Conservation (phyloP, 2,329 filamentous ascomycete genomes). For the Aspergillus thermomutatus region DNA sequence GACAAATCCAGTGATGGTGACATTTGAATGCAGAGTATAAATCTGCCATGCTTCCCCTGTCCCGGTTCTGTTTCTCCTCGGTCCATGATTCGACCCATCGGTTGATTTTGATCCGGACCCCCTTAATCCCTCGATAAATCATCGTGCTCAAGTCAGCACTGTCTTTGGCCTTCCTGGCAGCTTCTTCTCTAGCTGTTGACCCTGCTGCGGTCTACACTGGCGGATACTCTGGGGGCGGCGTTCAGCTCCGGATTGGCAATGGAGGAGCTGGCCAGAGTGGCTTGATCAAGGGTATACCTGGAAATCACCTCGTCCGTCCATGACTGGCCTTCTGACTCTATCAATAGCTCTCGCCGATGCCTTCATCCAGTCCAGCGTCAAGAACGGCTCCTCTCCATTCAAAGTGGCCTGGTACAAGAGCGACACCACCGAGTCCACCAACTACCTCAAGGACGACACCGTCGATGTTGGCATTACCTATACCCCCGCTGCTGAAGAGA, state of each 20-base stretch:
- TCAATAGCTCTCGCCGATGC: conserved; percentile 32
- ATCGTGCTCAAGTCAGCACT: background rate
- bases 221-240: background rate
- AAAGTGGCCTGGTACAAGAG: conserved; percentile 46
- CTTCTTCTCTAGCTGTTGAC: background rate
- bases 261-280: background rate
- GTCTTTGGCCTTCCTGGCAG: background rate
- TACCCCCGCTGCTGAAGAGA: conserved; percentile 40
- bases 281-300: background rate
- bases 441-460: conserved; percentile 39
- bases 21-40: no score
- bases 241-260: background rate
- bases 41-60: background rate
- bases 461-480: conserved; percentile 49
- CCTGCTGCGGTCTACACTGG: background rate
- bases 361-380: conserved; percentile 35
- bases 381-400: conserved; percentile 33
- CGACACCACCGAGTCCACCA: conserved; percentile 47
- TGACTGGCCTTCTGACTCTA: background rate
- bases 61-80: background rate
- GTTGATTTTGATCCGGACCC: background rate
- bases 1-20: no score
- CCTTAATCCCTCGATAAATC: background rate
- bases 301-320: background rate
- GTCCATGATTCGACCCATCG: background rate